Percentiles rank a stretch among this genome's conserved stretches.
These are phyloP conservation scores for Prunus yedoensis DNA, from an alignment of 331 rosid species.

Conservation along the genomic window DNA sequence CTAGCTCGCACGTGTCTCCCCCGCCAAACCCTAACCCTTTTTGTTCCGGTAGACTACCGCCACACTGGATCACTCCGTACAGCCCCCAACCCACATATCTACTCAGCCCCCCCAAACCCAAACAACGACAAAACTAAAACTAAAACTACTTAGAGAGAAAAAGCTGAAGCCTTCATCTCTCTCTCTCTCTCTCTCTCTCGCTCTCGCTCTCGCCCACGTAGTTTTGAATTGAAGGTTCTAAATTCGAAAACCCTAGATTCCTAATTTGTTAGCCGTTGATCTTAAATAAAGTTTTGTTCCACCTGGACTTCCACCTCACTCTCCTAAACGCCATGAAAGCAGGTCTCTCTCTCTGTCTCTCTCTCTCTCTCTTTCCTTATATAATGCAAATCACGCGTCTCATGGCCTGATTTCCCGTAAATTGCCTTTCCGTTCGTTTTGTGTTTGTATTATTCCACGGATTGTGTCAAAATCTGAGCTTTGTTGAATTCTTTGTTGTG, in stretches of 20 bases:
- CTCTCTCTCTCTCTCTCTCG: not conserved
- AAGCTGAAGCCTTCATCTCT: not conserved
- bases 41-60: constrained; percentile 37
- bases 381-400: constrained; percentile 17
- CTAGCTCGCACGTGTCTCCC: constrained; percentile 49
- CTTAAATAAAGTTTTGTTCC: constrained; percentile 27
- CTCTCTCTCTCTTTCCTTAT: constrained; percentile 30
- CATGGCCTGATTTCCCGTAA: constrained; percentile 4
- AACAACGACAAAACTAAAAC: constrained; percentile 10
- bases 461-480: not conserved
- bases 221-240: not conserved
- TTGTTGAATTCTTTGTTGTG: not conserved
- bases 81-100: not conserved
- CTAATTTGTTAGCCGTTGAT: constrained; percentile 31
- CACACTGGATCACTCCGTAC: constrained; percentile 31
- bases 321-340: constrained; percentile 48
- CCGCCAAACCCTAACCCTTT: constrained; percentile 39
- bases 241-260: constrained; percentile 15
- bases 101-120: not conserved
- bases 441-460: not conserved
- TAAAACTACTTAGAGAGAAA: not conserved
- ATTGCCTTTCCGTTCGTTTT: not conserved
- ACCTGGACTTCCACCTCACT: constrained; percentile 83
- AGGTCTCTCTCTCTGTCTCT: constrained; percentile 56
- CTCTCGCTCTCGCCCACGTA: not conserved